These are phyloP conservation scores for Dillenia turbinata DNA, from an alignment of 164 flowering plant species.

Conservation along the genomic window DNA sequence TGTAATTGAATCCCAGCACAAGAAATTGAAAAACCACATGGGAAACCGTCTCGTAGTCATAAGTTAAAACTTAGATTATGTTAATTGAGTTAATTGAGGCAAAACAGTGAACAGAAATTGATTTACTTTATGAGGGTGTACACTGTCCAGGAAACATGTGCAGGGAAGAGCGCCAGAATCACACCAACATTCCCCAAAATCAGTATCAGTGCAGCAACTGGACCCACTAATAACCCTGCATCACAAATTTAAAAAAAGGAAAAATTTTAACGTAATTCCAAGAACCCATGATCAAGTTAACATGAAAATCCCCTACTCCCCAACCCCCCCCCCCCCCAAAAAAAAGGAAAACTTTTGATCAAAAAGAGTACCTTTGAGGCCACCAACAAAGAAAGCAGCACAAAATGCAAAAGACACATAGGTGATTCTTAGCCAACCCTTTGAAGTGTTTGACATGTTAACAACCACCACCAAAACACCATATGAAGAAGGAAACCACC, in stretches of 20 bases:
- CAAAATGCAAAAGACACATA: constrained; percentile 70
- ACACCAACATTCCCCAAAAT: constrained; percentile 71
- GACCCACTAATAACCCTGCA: constrained; percentile 78
- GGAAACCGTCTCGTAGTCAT: background rate
- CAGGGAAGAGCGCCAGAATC: constrained; percentile 71
- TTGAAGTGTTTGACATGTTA: constrained; percentile 11
- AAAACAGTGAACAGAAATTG: background rate
- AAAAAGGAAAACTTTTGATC: background rate
- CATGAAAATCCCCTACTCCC: background rate
- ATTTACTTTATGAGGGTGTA: constrained; percentile 68
- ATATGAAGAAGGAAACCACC: constrained; percentile 1
- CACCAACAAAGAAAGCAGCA: constrained; percentile 68
- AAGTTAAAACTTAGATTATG: background rate
- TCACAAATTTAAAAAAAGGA: background rate
- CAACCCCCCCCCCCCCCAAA: background rate
- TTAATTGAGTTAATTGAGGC: background rate
- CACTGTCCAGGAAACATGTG: constrained; percentile 79
- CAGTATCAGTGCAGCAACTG: constrained; percentile 61
- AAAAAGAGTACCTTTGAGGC: constrained; percentile 56
- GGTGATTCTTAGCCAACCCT: constrained; percentile 33
- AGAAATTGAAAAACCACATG: background rate
- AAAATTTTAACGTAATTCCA: background rate
- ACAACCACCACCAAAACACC: background rate
- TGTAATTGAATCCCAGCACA: constrained; percentile 16
- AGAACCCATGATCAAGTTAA: constrained; percentile 2